Evolutionary conservation across 1,284 basidiomycete genomes (phyloP).

Genomic region (Meira miltonrushii): DNA sequence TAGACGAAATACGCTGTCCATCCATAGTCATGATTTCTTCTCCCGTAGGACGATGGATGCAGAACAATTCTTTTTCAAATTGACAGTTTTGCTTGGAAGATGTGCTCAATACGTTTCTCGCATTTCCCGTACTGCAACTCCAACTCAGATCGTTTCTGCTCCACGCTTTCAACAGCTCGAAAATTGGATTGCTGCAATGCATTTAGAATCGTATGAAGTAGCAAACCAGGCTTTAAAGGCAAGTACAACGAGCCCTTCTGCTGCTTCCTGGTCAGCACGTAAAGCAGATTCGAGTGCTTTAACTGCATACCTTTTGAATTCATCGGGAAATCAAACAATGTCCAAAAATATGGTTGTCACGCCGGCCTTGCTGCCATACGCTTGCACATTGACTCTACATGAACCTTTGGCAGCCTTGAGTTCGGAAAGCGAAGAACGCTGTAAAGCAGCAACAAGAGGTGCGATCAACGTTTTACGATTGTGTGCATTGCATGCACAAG

Average conservation of each 20-base stretch:
- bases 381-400: conserved; percentile 29
- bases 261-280: too few relatives aligned
- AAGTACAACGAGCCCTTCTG: neutral
- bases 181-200: neutral
- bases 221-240: neutral
- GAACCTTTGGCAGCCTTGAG: conserved; percentile 22
- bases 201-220: neutral
- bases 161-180: neutral
- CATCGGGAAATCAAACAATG: neutral
- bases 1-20: neutral
- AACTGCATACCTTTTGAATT: neutral
- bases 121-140: neutral
- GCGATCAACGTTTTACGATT: conserved; percentile 9
- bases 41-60: neutral
- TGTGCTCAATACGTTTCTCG: neutral
- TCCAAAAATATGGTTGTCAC: neutral
- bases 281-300: neutral
- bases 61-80: neutral
- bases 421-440: conserved; percentile 5
- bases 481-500: neutral
- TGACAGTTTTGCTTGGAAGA: neutral
- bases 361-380: conserved; percentile 15
- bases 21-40: neutral
- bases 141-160: neutral
- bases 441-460: conserved; percentile 1